phyloP scores from a whole-genome alignment of 2,329 filamentous ascomycete species.

The Lachnellula occidentalis region DNA sequence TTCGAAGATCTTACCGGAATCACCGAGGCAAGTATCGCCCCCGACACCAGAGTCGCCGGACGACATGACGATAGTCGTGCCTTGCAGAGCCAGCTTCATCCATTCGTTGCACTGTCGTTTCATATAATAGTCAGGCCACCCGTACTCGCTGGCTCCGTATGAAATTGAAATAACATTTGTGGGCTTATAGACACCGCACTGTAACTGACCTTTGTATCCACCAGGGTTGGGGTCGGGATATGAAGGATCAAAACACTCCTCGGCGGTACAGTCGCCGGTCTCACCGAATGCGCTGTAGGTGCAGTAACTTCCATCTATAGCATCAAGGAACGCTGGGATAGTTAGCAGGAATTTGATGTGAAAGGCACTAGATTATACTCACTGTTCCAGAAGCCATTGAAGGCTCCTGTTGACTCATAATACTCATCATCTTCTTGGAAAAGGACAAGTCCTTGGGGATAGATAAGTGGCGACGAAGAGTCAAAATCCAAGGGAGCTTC shows the following conservation, averaged over 20 bases:
- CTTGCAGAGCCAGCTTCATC: conserved; percentile 46
- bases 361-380: conserved; percentile 34
- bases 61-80: conserved; percentile 40
- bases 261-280: conserved; percentile 40
- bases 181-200: conserved; percentile 46
- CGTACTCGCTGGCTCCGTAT: conserved; percentile 47
- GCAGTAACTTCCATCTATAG: conserved; percentile 44
- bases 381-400: conserved; percentile 39
- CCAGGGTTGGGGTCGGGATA: conserved; percentile 44
- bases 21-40: conserved; percentile 33
- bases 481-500: conserved; percentile 42
- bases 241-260: conserved; percentile 38
- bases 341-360: conserved; percentile 32
- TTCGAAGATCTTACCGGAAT: conserved; percentile 39
- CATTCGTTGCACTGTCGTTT: conserved; percentile 46
- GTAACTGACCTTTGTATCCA: conserved; percentile 44
- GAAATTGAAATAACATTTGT: conserved; percentile 52
- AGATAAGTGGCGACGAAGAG: conserved; percentile 42
- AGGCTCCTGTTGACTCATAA: conserved; percentile 18
- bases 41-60: conserved; percentile 43
- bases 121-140: conserved; percentile 47
- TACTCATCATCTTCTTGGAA: conserved; percentile 35
- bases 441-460: conserved; percentile 42
- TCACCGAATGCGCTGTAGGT: conserved; percentile 43
- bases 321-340: conserved; percentile 43